A percentile compares a stretch with the other conserved stretches of the same genome.
These are phyloP conservation scores for Myxozyma neotropica DNA, from an alignment of 805 yeast genomes.

Conservation along the genomic window DNA sequence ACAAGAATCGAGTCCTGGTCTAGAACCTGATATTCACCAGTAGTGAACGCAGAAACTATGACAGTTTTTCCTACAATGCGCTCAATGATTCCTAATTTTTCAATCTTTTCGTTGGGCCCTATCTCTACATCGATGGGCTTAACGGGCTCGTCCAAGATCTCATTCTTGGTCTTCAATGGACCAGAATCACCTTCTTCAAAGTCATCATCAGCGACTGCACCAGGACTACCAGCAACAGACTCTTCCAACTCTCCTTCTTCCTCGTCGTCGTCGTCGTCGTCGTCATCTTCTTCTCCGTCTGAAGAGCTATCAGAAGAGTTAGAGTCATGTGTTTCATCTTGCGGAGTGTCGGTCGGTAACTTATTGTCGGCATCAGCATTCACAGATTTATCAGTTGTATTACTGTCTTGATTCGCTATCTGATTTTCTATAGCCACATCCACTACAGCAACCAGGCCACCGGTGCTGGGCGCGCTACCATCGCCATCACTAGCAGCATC, in stretches of 20 bases:
- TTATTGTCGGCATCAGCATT: not conserved
- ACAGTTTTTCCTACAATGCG: conserved; percentile 72
- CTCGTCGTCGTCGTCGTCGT: conserved; percentile 8
- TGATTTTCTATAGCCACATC: not conserved
- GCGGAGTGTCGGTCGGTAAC: no score
- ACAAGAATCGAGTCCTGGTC: conserved; percentile 77
- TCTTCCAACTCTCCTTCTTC: conserved; percentile 4
- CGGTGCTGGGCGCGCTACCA: not conserved
- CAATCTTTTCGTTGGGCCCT: conserved; percentile 63
- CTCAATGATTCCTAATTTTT: conserved; percentile 67
- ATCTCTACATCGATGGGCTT: conserved; percentile 64
- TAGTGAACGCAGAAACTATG: conserved; percentile 66
- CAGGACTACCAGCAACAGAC: not conserved
- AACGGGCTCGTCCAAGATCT: conserved; percentile 66
- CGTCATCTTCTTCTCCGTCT: conserved; percentile 27
- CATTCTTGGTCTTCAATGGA: conserved; percentile 81
- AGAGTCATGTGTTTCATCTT: not conserved
- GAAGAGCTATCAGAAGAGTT: not conserved
- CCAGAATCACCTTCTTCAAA: conserved; percentile 45
- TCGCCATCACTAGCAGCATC: conserved; percentile 2
- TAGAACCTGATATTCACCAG: conserved; percentile 83
- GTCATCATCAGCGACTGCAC: conserved; percentile 34
- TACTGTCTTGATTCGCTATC: not conserved
- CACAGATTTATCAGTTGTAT: not conserved
- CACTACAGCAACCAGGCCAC: not conserved